Evolutionary conservation across 2,329 filamentous ascomycete genomes (phyloP).

Genomic region (Alternaria sp.): DNA sequence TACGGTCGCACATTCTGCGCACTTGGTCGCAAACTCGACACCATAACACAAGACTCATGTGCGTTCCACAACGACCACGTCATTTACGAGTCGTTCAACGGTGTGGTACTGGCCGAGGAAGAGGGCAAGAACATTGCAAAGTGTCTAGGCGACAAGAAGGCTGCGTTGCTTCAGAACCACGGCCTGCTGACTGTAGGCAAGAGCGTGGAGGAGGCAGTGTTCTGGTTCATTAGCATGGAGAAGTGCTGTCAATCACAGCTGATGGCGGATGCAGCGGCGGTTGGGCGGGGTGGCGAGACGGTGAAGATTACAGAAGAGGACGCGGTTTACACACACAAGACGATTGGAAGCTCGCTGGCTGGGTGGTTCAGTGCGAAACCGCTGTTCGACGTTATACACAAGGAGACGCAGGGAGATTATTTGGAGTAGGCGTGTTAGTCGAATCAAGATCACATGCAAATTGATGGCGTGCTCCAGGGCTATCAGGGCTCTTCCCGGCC

Average conservation of each 20-base stretch:
- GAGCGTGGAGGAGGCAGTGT: slow-evolving; percentile 59
- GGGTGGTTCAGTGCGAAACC: slow-evolving; percentile 75
- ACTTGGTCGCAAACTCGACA: slow-evolving; percentile 65
- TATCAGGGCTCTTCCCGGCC: neutral
- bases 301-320: slow-evolving; percentile 73
- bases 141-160: slow-evolving; percentile 57
- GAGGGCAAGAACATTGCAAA: slow-evolving; percentile 61
- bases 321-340: slow-evolving; percentile 70
- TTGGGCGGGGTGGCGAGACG: slow-evolving; percentile 67
- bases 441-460: neutral
- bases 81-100: slow-evolving; percentile 60
- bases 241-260: slow-evolving; percentile 62
- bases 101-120: slow-evolving; percentile 59
- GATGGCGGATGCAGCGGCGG: slow-evolving; percentile 62
- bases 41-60: slow-evolving; percentile 64
- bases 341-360: slow-evolving; percentile 65
- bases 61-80: slow-evolving; percentile 61
- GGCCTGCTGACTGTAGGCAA: slow-evolving; percentile 58
- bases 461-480: neutral
- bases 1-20: slow-evolving; percentile 68
- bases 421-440: slow-evolving; percentile 47
- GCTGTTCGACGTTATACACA: slow-evolving; percentile 71
- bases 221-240: slow-evolving; percentile 61
- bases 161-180: slow-evolving; percentile 61
- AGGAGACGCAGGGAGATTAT: slow-evolving; percentile 64